A percentile compares a stretch with the other conserved stretches of the same genome.
Evolutionary conservation across 2,329 filamentous ascomycete species (phyloP).

Genomic region (Didymella segeticola): DNA sequence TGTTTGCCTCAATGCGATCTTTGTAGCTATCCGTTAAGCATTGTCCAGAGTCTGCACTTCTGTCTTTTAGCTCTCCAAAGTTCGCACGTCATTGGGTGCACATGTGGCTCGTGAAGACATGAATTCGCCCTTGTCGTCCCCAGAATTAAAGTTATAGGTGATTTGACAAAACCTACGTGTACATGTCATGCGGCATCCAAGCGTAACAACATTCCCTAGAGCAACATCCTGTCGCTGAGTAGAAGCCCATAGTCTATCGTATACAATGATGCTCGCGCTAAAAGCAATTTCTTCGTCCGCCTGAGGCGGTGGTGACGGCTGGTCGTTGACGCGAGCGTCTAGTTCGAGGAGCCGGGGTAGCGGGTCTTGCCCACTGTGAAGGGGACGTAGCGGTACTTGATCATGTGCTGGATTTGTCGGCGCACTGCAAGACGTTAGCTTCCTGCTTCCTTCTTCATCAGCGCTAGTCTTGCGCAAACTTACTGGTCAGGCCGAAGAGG

Average conservation of each 20-base stretch:
- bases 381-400: conserved; percentile 98
- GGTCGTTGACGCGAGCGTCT: conserved; percentile 14
- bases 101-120: not conserved
- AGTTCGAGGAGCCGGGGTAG: conserved; percentile 42
- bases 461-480: conserved; percentile 48
- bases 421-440: conserved; percentile 70
- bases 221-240: conserved; percentile 22
- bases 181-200: conserved; percentile 28
- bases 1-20: conserved; percentile 6
- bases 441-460: not conserved
- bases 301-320: conserved; percentile 1
- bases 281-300: conserved; percentile 21
- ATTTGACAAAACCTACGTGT: conserved; percentile 21
- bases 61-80: not conserved
- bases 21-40: not conserved
- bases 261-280: conserved; percentile 25
- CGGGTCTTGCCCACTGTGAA: conserved; percentile 84
- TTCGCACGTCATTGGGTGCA: not conserved
- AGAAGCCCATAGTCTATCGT: conserved; percentile 31
- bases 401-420: conserved; percentile 99
- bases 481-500: conserved; percentile 92
- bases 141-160: conserved; percentile 14
- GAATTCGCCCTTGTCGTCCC: not conserved
- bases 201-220: conserved; percentile 17
- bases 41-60: not conserved